Base-by-base conservation (phyloP, 2,329 filamentous ascomycete species). In the Fusarium mexicanum region DNA sequence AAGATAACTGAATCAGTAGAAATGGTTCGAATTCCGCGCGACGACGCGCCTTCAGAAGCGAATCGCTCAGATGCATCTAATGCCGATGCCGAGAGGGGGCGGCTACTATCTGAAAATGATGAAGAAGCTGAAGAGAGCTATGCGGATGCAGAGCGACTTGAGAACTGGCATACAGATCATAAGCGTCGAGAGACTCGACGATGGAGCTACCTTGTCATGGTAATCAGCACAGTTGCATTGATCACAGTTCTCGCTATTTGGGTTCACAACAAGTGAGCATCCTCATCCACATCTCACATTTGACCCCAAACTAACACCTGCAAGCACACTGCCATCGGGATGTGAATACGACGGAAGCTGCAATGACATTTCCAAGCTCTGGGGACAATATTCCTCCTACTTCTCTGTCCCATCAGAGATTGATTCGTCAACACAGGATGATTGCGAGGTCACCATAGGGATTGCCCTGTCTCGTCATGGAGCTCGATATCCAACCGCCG, bases 301-400 rank as follows among this genome's bases (percentile, higher is more conserved):
- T 29, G 17, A 31, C 8, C 14, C 22, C 17, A 29, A 51, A 18
- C 33, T 75, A 14, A 76, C 43, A 24, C 18, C 11, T 20, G 46
- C 50, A 24, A 72, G 69, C 29, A 63, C 65, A 26, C 44, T 71
- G 13, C 64, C 72, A 7, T 59, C 69, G 44, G 73, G 73, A 24
- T 82, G 79, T 41, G 76, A 81, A 55, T 61, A 60, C 11, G 71
- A 76, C 22, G 81, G 75, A 20, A 78, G 68, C 59, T 95, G 93
- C 81, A 86, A 87, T 54, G 82, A 88, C 8, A 80, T 87, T 38
- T 87, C 92, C 50, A 90, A 91, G 74, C 88, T 86, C 63, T 97
- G 94, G 94, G 95, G 95, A 64, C 94, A 96, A 81, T 98, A 98
- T 81, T 93, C 94, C 24, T 94, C 95, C 5, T 97, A 91, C 84